phyloP scores from a whole-genome alignment of 805 yeast species.

The Yueomyces sinensis region DNA sequence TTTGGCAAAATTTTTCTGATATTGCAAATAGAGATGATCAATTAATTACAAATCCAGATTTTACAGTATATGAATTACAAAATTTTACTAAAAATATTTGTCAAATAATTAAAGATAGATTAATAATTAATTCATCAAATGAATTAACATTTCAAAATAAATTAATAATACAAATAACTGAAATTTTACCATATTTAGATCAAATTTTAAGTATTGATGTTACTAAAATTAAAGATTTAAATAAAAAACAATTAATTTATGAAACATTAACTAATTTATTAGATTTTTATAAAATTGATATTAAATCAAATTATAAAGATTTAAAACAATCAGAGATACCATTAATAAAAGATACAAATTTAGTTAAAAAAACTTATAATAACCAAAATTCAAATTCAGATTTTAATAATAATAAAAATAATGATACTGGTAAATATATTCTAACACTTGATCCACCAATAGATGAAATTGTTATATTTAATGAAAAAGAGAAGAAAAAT shows the following conservation, averaged over 20 bases:
- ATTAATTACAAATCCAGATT: slow-evolving; percentile 21
- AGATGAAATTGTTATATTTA: slow-evolving; percentile 15
- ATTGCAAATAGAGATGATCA: slow-evolving; percentile 29
- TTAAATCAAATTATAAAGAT: slow-evolving; percentile 26
- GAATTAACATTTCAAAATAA: background rate
- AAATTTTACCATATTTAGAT: slow-evolving; percentile 26
- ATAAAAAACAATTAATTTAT: slow-evolving; percentile 18
- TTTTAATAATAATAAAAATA: too few species aligned
- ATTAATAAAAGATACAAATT: too few species aligned
- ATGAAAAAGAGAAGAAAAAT: slow-evolving; percentile 12
- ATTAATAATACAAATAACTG: slow-evolving; percentile 6
- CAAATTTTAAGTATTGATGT: slow-evolving; percentile 17
- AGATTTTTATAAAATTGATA: slow-evolving; percentile 27
- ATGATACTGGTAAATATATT: slow-evolving; percentile 3
- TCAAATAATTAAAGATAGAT: slow-evolving; percentile 12
- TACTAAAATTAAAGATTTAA: slow-evolving; percentile 11
- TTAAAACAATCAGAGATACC: background rate
- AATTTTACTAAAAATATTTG: slow-evolving; percentile 20
- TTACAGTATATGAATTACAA: slow-evolving; percentile 17
- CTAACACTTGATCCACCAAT: slow-evolving; percentile 19
- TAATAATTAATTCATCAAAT: background rate
- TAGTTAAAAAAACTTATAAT: background rate
- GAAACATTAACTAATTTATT: slow-evolving; percentile 28
- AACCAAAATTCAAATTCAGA: background rate
- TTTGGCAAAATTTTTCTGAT: slow-evolving; percentile 53